Evolutionary conservation across 139 green algal species (phyloP).

Genomic region (Chlamydomonas sp.): DNA sequence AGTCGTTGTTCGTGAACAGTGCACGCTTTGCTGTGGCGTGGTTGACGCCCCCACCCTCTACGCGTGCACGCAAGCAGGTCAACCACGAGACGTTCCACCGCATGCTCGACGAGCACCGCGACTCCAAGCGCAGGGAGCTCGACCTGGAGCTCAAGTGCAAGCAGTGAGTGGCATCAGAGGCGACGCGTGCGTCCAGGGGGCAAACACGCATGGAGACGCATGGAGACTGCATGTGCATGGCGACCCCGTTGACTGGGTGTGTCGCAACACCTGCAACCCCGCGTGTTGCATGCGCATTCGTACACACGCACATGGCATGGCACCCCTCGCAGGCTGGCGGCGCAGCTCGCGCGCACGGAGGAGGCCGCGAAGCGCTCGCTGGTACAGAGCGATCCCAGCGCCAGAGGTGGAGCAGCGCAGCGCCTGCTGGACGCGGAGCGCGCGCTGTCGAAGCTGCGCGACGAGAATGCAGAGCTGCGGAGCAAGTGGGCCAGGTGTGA

Average conservation of each 20-base stretch:
- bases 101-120: conserved; percentile 45
- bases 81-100: conserved; percentile 48
- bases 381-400: conserved; percentile 40
- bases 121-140: conserved; percentile 34
- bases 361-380: conserved; percentile 67
- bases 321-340: conserved; percentile 45
- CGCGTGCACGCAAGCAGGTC: conserved; percentile 20
- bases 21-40: neutral
- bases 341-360: conserved; percentile 66
- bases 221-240: no score
- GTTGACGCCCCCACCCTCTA: neutral
- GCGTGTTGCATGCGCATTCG: neutral
- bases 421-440: conserved; percentile 57
- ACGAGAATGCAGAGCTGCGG: conserved; percentile 43
- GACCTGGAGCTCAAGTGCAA: conserved; percentile 43
- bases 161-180: no score
- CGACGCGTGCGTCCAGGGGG: neutral
- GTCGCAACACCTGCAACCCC: no score
- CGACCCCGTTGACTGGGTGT: no score
- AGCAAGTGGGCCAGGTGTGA: conserved; percentile 43
- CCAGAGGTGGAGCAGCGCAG: conserved; percentile 47
- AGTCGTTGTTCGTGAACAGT: neutral
- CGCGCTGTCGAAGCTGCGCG: conserved; percentile 35
- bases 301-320: neutral
- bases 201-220: neutral